Evolutionary conservation across 2,329 filamentous ascomycete species (phyloP), one percentile per base, ranked within the genome.

Genomic region (Raffaelea arxii): DNA sequence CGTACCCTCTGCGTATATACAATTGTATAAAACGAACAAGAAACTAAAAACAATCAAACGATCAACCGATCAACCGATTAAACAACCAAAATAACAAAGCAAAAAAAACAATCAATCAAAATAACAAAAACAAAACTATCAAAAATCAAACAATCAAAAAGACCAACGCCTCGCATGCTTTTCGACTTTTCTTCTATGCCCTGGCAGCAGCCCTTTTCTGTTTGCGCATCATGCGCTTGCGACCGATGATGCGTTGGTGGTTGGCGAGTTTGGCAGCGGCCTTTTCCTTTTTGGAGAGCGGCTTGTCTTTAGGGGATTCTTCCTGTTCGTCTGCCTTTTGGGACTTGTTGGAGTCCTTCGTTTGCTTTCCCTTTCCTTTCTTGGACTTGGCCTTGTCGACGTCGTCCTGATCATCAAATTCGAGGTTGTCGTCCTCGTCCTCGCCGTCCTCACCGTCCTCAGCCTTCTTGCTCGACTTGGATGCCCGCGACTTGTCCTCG

Each of bases 141-240:
- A n/a, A 36, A 36, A 36, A 36, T 5, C 32, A n/a, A 36, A n/a
- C 32, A 36, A 36, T n/a, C n/a, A n/a, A n/a, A n/a, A n/a, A n/a
- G n/a, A n/a, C n/a, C n/a, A n/a, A n/a, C n/a, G n/a, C n/a, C n/a
- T 30, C 16, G 27, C 7, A 36, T n/a, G 32, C 32, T 18, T 36
- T 36, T 36, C 14, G 6, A 7, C 32, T 32, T 36, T 25, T 25
- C 22, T n/a, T 36, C 16, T 36, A n/a, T 9, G 16, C 46, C 30
- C 16, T n/a, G 38, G 21, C 60, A 42, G 64, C 11, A 57, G 62
- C 55, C 6, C 67, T 65, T 68, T 79, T 80, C 66, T 82, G 84
- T 64, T 84, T 84, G 49, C 88, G 78, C 71, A 84, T 77, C 69
- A 84, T 78, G 52, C 88, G 75, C 71, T 94, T 96, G 64, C 86